A percentile compares a stretch with the other conserved stretches of the same genome.
phyloP scores from a whole-genome alignment of 305 asterid genomes.

The Petunia hybrid region DNA sequence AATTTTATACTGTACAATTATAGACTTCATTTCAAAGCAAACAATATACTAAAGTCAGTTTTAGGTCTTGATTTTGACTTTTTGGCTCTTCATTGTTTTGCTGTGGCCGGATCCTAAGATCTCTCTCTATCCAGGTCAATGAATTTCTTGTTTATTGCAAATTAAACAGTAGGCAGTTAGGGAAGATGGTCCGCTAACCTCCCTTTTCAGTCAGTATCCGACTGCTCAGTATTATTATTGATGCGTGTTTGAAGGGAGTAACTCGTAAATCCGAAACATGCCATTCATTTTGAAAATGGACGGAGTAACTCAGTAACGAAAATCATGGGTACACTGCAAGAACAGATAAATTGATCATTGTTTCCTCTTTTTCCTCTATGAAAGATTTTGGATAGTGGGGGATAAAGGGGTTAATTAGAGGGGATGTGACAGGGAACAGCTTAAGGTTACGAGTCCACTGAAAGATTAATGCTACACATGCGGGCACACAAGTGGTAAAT shows the following conservation, averaged over 20 bases:
- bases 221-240: too few relatives aligned
- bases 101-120: neutral
- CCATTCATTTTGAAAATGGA: too few relatives aligned
- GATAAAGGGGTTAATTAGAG: too few relatives aligned
- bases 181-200: too few relatives aligned
- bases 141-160: neutral
- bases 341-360: too few relatives aligned
- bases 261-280: too few relatives aligned
- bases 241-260: too few relatives aligned
- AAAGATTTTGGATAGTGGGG: too few relatives aligned
- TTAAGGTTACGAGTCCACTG: neutral
- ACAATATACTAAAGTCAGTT: neutral
- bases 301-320: too few relatives aligned
- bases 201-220: too few relatives aligned
- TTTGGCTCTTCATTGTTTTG: constrained; percentile 16
- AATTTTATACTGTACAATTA: neutral
- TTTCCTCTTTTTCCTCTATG: too few relatives aligned
- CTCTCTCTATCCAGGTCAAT: neutral
- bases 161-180: neutral
- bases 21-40: constrained; percentile 20
- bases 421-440: neutral
- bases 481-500: neutral
- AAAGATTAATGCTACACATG: neutral
- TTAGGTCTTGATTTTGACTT: constrained; percentile 19
- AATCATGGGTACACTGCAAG: too few relatives aligned